Evolutionary conservation across 257 asterid species (phyloP).

Genomic region (Rubia yunnanensis): DNA sequence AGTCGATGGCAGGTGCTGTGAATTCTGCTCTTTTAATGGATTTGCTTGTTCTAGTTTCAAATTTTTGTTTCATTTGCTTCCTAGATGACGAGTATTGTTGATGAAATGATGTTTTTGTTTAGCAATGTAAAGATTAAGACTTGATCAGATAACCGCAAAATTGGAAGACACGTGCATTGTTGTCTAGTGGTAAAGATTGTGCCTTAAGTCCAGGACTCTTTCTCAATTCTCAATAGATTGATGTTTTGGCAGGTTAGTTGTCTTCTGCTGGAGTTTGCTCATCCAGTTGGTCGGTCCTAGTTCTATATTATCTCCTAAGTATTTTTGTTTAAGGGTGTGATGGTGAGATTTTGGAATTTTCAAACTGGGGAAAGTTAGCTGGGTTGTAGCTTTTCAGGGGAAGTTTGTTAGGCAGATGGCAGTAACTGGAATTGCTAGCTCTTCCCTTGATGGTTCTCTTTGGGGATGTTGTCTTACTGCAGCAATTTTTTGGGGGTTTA

Average conservation of each 20-base stretch:
- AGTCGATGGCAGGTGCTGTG: constrained; percentile 77
- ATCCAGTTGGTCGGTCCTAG: not conserved
- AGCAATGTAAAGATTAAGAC: not conserved
- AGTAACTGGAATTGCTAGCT: not conserved
- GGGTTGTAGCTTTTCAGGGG: not conserved
- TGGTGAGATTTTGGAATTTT: not conserved
- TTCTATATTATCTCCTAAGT: not conserved
- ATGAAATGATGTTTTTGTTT: not conserved
- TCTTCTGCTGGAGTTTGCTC: not conserved
- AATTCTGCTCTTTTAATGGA: not conserved
- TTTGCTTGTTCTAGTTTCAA: not conserved
- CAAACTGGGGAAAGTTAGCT: not conserved
- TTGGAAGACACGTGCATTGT: no score
- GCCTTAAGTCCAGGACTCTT: not conserved
- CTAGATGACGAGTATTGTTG: no score
- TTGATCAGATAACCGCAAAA: not conserved
- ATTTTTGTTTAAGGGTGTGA: not conserved
- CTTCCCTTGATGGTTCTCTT: not conserved
- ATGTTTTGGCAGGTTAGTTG: not conserved
- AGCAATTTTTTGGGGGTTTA: not conserved
- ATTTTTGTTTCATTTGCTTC: not conserved
- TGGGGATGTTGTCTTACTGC: not conserved
- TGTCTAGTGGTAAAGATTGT: no score
- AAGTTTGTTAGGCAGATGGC: not conserved
- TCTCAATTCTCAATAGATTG: not conserved